Evolutionary conservation across 805 yeast species (phyloP).

Genomic region (Wickerhamiella parazyma): DNA sequence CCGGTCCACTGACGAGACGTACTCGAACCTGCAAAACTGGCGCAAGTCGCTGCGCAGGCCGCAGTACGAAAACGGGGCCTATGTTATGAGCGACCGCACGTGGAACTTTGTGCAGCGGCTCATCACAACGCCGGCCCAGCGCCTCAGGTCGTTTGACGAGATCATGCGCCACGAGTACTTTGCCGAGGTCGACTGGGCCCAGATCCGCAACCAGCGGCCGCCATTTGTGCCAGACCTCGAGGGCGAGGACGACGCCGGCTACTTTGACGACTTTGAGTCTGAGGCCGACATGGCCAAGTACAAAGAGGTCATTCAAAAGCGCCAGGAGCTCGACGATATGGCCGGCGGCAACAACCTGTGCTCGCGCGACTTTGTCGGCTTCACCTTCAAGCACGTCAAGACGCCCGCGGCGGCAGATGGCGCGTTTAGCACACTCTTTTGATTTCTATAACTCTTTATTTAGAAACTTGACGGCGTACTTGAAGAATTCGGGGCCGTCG

Average conservation of each 20-base stretch:
- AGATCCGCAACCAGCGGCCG: constrained; percentile 57
- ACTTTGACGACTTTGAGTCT: constrained; percentile 92
- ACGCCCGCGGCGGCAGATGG: constrained; percentile 11
- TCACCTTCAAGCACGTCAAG: constrained; percentile 78
- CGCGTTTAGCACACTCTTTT: constrained; percentile 16
- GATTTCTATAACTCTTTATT: neutral
- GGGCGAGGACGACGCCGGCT: constrained; percentile 96
- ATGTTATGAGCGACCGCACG: constrained; percentile 88
- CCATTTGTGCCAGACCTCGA: constrained; percentile 96
- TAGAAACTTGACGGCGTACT: constrained; percentile 29
- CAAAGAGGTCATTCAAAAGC: constrained; percentile 91
- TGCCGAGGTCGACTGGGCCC: constrained; percentile 66
- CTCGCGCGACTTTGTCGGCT: constrained; percentile 73
- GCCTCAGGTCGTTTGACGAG: constrained; percentile 70
- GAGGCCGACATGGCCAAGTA: constrained; percentile 96
- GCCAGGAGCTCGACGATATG: constrained; percentile 66
- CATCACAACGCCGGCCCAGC: constrained; percentile 63
- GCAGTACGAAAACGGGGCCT: constrained; percentile 77
- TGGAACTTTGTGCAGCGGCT: constrained; percentile 76
- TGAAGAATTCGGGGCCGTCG: constrained; percentile 31
- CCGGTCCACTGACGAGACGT: constrained; percentile 84
- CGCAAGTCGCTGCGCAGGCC: constrained; percentile 79
- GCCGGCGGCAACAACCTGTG: constrained; percentile 51
- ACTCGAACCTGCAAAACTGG: constrained; percentile 88
- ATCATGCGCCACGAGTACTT: constrained; percentile 71